These are phyloP conservation scores for Amphirosellinia nigrospora DNA, from an alignment of 495 filamentous ascomycete genomes.

Conservation along the genomic window DNA sequence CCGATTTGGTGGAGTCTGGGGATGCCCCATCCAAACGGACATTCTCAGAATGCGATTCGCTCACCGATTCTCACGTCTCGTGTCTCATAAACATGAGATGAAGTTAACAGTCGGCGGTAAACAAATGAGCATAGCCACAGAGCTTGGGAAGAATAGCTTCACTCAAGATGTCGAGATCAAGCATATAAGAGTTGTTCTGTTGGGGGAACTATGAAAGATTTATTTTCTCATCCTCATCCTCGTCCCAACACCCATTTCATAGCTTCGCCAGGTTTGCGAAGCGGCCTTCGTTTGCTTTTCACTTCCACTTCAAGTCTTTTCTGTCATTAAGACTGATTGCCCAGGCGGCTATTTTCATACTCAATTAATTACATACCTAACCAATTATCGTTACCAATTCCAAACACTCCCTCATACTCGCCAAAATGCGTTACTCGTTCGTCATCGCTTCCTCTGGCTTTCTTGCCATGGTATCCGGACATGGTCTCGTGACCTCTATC, in stretches of 20 bases:
- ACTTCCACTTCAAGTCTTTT: not conserved
- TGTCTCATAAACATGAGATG: conserved; percentile 23
- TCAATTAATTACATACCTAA: conserved; percentile 7
- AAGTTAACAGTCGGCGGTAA: conserved; percentile 14
- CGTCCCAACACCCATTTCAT: not conserved
- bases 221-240: conserved; percentile 11
- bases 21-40: not conserved
- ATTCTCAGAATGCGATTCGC: conserved; percentile 19
- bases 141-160: not conserved
- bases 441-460: conserved; percentile 34
- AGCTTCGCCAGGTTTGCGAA: conserved; percentile 22
- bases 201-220: not conserved
- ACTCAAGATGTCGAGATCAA: not conserved
- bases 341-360: conserved; percentile 12
- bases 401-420: not conserved
- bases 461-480: conserved; percentile 42
- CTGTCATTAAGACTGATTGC: not conserved
- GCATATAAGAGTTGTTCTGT: conserved; percentile 6
- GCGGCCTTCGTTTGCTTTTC: not conserved
- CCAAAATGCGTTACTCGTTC: conserved; percentile 42
- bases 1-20: not conserved
- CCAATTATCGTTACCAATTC: not conserved
- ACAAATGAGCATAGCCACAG: conserved; percentile 18
- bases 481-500: conserved; percentile 59
- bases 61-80: conserved; percentile 11